A percentile compares a stretch with the other conserved stretches of the same genome.
Conservation (phyloP, 495 filamentous ascomycete genomes). For the Tuber aestivum region DNA sequence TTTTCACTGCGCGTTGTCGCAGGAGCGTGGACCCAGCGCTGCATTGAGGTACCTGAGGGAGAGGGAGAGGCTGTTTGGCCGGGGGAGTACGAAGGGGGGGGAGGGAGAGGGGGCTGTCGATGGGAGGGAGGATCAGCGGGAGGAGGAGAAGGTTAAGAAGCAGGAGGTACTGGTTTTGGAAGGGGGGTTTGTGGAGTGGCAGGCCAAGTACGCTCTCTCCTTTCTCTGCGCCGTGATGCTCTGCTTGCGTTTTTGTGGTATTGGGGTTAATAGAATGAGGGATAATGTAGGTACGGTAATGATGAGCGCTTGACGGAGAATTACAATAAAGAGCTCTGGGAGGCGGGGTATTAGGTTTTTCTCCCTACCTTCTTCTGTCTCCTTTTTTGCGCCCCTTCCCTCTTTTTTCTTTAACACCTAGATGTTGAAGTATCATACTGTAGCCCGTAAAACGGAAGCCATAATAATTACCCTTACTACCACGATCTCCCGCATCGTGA, state of each 20-base stretch:
- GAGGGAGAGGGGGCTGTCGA: conserved; percentile 13
- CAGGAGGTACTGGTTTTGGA: conserved; percentile 79
- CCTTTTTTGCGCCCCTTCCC: background rate
- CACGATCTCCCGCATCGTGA: background rate
- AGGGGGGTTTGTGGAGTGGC: conserved; percentile 84
- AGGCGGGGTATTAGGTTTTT: conserved; percentile 51
- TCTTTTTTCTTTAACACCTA: too few relatives aligned
- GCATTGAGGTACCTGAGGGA: conserved; percentile 65
- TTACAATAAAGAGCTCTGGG: conserved; percentile 82
- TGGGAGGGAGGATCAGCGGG: conserved; percentile 27
- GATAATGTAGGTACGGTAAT: conserved; percentile 52
- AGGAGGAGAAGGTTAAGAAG: conserved; percentile 43
- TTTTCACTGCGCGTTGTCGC: conserved; percentile 92
- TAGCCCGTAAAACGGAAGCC: background rate
- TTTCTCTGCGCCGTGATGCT: background rate
- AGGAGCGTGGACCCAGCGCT: conserved; percentile 72
- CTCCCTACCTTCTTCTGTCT: background rate
- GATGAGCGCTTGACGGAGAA: conserved; percentile 78
- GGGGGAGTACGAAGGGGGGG: conserved; percentile 19
- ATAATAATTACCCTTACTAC: too few relatives aligned
- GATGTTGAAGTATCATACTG: background rate
- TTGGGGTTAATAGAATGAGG: conserved; percentile 9
- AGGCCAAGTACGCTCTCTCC: conserved; percentile 59
- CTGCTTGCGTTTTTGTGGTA: background rate
- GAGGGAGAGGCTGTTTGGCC: conserved; percentile 49